Conservation (phyloP, 208 protist genomes). For the Strigomonas culicis region DNA sequence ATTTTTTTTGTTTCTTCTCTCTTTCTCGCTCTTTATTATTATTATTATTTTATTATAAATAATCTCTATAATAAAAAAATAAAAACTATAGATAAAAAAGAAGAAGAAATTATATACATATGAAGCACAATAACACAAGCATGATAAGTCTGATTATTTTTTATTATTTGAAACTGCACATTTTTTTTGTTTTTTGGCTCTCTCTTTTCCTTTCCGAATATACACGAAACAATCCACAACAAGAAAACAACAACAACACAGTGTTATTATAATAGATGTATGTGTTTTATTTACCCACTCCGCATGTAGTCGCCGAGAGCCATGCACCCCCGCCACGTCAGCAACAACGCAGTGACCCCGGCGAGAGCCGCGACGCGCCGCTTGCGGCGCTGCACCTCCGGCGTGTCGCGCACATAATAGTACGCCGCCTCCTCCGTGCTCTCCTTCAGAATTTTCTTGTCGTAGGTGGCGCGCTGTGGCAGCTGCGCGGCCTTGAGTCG, state of each 20-base stretch:
- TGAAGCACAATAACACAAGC: neutral
- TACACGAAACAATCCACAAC: neutral
- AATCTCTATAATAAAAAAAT: neutral
- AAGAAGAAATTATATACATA: neutral
- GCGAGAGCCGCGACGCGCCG: constrained; percentile 20
- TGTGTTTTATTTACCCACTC: constrained; percentile 21
- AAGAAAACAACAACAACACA: neutral
- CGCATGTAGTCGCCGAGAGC: constrained; percentile 31
- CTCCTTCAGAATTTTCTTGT: constrained; percentile 67
- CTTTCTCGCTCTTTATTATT: neutral
- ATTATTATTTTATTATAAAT: neutral
- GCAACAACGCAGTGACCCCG: constrained; percentile 13
- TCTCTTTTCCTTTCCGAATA: constrained; percentile 7
- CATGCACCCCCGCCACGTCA: constrained; percentile 11
- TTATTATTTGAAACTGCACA: no score
- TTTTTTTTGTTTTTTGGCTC: constrained; percentile 12
- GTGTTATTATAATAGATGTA: neutral
- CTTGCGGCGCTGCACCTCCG: constrained; percentile 25
- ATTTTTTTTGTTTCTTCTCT: neutral
- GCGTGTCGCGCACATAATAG: constrained; percentile 50
- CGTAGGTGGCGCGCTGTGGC: constrained; percentile 39
- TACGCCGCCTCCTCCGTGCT: constrained; percentile 58
- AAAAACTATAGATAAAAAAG: neutral
- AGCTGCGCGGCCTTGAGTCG: constrained; percentile 70
- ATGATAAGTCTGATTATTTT: no score